Conservation (phyloP, 129 eudicot genomes). For the Cynara cardunculus region DNA sequence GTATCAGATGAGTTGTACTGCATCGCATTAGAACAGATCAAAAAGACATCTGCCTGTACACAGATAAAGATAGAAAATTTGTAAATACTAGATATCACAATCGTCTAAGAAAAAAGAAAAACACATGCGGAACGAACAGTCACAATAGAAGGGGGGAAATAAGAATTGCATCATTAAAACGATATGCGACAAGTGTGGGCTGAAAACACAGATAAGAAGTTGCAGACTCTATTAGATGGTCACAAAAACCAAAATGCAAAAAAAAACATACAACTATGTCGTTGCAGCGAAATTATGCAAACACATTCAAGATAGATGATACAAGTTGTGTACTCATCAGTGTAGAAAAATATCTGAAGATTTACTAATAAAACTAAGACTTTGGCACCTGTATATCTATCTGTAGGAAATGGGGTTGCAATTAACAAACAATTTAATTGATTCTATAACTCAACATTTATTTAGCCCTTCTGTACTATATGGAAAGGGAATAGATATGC, state of each 20-base stretch:
- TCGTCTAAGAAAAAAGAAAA: no score
- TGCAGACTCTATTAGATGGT: no score
- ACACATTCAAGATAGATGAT: not conserved
- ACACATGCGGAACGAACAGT: no score
- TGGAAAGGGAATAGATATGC: not conserved
- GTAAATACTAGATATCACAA: not conserved
- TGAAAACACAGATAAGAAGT: not conserved
- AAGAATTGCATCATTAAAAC: no score
- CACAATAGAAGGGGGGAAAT: no score
- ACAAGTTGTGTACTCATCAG: not conserved
- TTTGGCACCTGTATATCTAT: not conserved
- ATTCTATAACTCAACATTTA: not conserved
- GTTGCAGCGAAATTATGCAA: no score
- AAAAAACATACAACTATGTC: no score
- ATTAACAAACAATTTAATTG: not conserved
- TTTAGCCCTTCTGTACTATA: no score
- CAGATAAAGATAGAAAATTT: not conserved
- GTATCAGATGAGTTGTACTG: slow-evolving; percentile 55
- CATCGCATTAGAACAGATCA: slow-evolving; percentile 92
- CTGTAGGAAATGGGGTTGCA: not conserved
- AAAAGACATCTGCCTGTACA: slow-evolving; percentile 73
- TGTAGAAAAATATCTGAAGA: not conserved
- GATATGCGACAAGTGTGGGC: not conserved
- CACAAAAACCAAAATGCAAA: no score
- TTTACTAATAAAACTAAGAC: not conserved